Evolutionary conservation across 2,329 filamentous ascomycete species (phyloP).

Genomic region (Fusarium humuli): DNA sequence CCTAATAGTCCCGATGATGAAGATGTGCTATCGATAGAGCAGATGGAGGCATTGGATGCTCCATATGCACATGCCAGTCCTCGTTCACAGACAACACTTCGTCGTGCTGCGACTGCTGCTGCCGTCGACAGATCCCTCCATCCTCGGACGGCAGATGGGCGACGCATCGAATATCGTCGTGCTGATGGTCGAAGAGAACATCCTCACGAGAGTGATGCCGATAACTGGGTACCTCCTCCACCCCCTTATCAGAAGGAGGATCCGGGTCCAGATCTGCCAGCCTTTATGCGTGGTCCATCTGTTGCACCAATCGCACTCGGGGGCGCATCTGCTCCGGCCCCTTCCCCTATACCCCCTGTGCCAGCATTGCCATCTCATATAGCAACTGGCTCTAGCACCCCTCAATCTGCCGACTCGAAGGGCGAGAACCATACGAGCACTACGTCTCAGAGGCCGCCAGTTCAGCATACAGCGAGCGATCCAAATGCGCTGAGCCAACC

Average conservation of each 20-base stretch:
- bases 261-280: slow-evolving; percentile 64
- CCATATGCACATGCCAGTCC: slow-evolving; percentile 80
- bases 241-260: slow-evolving; percentile 80
- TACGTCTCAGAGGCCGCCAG: slow-evolving; percentile 35
- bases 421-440: slow-evolving; percentile 17
- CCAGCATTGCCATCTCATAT: slow-evolving; percentile 17
- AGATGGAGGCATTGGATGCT: slow-evolving; percentile 73
- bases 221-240: slow-evolving; percentile 88
- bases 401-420: slow-evolving; percentile 7
- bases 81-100: slow-evolving; percentile 75
- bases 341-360: slow-evolving; percentile 21
- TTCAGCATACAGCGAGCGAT: slow-evolving; percentile 54
- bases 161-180: slow-evolving; percentile 71
- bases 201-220: slow-evolving; percentile 87
- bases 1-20: slow-evolving; percentile 50
- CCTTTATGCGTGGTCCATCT: slow-evolving; percentile 64
- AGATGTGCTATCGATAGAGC: slow-evolving; percentile 63
- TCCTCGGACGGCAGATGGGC: slow-evolving; percentile 65
- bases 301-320: slow-evolving; percentile 52
- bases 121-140: slow-evolving; percentile 77
- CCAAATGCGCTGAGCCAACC: slow-evolving; percentile 47
- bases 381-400: not conserved
- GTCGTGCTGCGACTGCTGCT: slow-evolving; percentile 80
- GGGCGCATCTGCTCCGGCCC: slow-evolving; percentile 43
- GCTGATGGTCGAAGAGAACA: slow-evolving; percentile 78